phyloP scores from a whole-genome alignment of 371 early-diverging fungal species.

The Dipsacomyces acuminosporus region DNA sequence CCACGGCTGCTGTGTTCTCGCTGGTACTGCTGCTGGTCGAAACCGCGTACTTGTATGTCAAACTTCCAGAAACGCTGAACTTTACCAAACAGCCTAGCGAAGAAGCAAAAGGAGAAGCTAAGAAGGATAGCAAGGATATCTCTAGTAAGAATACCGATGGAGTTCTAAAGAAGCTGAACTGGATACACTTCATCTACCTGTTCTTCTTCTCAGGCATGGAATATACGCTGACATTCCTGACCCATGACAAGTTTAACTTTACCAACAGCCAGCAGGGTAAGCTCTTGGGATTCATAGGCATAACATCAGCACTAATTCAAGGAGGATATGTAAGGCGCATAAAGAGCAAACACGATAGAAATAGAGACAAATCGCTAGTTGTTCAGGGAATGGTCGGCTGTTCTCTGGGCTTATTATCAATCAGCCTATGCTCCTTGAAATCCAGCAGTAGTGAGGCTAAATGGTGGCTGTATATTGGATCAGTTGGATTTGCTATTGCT shows the following conservation, averaged over 20 bases:
- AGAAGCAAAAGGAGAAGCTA: conserved; percentile 2
- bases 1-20: conserved; percentile 73
- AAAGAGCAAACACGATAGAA: conserved; percentile 50
- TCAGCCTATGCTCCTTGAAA: conserved; percentile 53
- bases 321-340: conserved; percentile 88
- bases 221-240: conserved; percentile 94
- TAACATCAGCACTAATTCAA: conserved; percentile 81
- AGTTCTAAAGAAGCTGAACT: conserved; percentile 53
- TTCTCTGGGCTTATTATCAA: conserved; percentile 59
- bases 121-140: neutral
- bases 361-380: conserved; percentile 61
- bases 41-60: conserved; percentile 63
- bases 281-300: conserved; percentile 82
- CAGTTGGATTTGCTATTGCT: conserved; percentile 76
- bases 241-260: conserved; percentile 84
- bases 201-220: conserved; percentile 97
- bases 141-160: conserved; percentile 8
- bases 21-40: conserved; percentile 74
- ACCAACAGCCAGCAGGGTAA: conserved; percentile 85
- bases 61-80: conserved; percentile 77
- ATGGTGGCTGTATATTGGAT: conserved; percentile 46
- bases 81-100: conserved; percentile 22
- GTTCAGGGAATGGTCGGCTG: conserved; percentile 76
- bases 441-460: neutral
- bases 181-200: conserved; percentile 77